Evolutionary conservation across 2,329 filamentous ascomycete species (phyloP).

Genomic region (Zymoseptoria passerinii): DNA sequence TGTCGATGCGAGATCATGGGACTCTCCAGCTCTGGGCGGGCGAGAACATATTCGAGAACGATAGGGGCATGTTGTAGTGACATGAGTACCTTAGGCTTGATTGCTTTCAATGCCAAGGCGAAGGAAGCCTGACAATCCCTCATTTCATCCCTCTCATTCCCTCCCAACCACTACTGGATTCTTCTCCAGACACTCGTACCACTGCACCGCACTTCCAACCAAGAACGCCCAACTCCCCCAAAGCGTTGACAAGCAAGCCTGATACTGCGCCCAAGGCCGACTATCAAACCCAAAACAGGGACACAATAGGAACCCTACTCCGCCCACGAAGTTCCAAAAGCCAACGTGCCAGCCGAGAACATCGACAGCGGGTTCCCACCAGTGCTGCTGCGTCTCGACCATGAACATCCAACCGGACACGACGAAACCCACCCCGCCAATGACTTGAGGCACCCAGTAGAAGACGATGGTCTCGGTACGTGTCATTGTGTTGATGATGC

Average conservation of each 20-base stretch:
- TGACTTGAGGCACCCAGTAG: constrained; percentile 24
- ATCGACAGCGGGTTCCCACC: constrained; percentile 20
- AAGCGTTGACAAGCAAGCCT: constrained; percentile 20
- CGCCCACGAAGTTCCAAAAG: constrained; percentile 22
- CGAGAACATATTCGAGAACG: neutral
- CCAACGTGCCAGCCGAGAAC: constrained; percentile 26
- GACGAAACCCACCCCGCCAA: constrained; percentile 23
- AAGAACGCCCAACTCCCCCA: constrained; percentile 27
- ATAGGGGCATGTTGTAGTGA: neutral
- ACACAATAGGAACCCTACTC: constrained; percentile 23
- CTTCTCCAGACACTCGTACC: constrained; percentile 20
- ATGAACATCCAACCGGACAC: constrained; percentile 23
- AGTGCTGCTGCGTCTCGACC: constrained; percentile 25
- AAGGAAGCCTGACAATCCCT: too few species aligned
- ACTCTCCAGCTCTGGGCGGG: too few species aligned
- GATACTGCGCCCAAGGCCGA: constrained; percentile 20
- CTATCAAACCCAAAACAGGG: constrained; percentile 23
- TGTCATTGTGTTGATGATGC: constrained; percentile 16
- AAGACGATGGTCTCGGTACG: constrained; percentile 2
- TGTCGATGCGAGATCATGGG: too few species aligned
- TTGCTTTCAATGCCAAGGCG: neutral
- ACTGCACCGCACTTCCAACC: constrained; percentile 23
- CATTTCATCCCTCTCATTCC: neutral
- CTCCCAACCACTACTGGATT: neutral
- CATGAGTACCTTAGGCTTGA: neutral